Evolutionary conservation across 2,329 filamentous ascomycete species (phyloP).

Genomic region (Thermomyces lanuginosus): DNA sequence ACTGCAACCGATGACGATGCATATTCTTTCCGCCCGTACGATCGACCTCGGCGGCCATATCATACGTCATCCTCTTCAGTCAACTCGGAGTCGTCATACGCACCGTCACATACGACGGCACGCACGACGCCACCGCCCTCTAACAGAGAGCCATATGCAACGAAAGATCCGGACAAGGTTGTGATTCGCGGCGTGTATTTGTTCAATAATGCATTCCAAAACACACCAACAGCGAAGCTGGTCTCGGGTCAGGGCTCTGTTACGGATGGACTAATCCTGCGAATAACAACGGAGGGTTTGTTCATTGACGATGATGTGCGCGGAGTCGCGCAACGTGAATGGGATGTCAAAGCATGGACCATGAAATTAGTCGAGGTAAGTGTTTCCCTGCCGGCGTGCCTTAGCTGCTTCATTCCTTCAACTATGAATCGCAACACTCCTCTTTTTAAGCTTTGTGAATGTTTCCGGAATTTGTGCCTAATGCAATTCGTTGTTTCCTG

Average conservation of each 20-base stretch:
- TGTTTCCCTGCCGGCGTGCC: too few species aligned
- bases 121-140: constrained; percentile 72
- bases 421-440: too few species aligned
- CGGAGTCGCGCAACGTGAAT: constrained; percentile 83
- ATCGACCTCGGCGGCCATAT: constrained; percentile 46
- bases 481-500: too few species aligned
- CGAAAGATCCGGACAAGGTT: constrained; percentile 88
- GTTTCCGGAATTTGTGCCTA: too few species aligned
- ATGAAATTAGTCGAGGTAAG: constrained; percentile 84
- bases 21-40: constrained; percentile 64
- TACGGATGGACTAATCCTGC: constrained; percentile 80
- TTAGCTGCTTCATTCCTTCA: too few species aligned
- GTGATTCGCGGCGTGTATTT: constrained; percentile 84
- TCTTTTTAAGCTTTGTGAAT: too few species aligned
- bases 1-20: constrained; percentile 44
- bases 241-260: constrained; percentile 70
- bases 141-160: constrained; percentile 61
- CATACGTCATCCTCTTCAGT: constrained; percentile 53
- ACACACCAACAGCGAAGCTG: constrained; percentile 79
- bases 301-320: constrained; percentile 96
- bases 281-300: constrained; percentile 82
- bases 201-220: constrained; percentile 77
- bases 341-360: constrained; percentile 98
- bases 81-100: constrained; percentile 74
- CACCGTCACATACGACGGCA: constrained; percentile 66